These are phyloP conservation scores for Malus sylvestris DNA, from an alignment of 306 rosid genomes.

Conservation along the genomic window DNA sequence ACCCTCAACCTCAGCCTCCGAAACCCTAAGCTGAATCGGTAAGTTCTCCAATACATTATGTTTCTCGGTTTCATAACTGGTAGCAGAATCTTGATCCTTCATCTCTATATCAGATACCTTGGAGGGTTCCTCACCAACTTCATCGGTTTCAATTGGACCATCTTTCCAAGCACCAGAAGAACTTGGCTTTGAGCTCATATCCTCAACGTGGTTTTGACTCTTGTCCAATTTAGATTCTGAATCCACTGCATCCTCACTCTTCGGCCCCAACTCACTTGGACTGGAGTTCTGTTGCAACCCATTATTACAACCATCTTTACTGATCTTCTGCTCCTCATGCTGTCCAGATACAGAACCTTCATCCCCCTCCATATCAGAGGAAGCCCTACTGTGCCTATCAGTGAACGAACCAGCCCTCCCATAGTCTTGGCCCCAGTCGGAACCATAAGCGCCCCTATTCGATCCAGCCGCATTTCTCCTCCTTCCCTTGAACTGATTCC, in stretches of 20 bases:
- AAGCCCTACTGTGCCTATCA: slow-evolving; percentile 38
- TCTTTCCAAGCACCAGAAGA: slow-evolving; percentile 37
- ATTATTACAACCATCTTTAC: slow-evolving; percentile 19
- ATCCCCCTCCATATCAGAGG: slow-evolving; percentile 35
- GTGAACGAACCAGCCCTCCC: slow-evolving; percentile 58
- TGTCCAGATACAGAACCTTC: slow-evolving; percentile 34
- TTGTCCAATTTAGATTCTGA: slow-evolving; percentile 31
- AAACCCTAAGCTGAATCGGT: slow-evolving; percentile 25
- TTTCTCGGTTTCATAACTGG: slow-evolving; percentile 37
- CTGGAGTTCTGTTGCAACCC: slow-evolving; percentile 20
- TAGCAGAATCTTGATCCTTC: slow-evolving; percentile 33
- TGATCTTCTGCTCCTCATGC: slow-evolving; percentile 31
- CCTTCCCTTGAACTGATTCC: slow-evolving; percentile 35
- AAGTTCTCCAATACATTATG: slow-evolving; percentile 32
- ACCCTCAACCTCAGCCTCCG: slow-evolving; percentile 35
- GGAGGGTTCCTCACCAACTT: slow-evolving; percentile 13
- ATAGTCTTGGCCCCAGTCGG: slow-evolving; percentile 63
- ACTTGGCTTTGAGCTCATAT: slow-evolving; percentile 32
- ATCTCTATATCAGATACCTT: slow-evolving; percentile 24
- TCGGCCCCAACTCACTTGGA: slow-evolving; percentile 25
- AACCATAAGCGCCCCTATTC: slow-evolving; percentile 36
- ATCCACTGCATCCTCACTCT: slow-evolving; percentile 34
- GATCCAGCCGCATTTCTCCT: slow-evolving; percentile 35
- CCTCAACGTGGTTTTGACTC: slow-evolving; percentile 28
- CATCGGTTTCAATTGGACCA: slow-evolving; percentile 14